Percentiles rank a stretch among this genome's conserved stretches.
Conservation (phyloP, 208 protist genomes). For the Crithidia brevicula region DNA sequence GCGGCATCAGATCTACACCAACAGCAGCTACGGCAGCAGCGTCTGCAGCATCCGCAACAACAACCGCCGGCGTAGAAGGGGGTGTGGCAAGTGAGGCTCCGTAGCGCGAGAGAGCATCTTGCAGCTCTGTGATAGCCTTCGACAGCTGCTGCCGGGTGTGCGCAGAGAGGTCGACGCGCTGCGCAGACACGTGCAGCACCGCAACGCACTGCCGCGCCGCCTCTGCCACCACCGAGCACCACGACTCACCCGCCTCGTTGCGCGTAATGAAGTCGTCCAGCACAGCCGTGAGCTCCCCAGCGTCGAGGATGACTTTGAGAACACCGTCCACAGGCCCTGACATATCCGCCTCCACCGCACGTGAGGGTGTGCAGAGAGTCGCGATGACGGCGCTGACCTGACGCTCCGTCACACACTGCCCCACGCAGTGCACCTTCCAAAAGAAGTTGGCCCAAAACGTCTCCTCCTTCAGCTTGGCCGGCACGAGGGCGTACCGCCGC, state of each 20-base stretch:
- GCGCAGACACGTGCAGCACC: slow-evolving; percentile 2
- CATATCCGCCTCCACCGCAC: neutral
- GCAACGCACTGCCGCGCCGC: slow-evolving; percentile 25
- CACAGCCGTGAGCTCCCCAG: slow-evolving; percentile 53
- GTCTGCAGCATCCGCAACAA: neutral
- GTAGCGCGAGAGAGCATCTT: slow-evolving; percentile 17
- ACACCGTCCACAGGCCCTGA: slow-evolving; percentile 29
- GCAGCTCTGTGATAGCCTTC: slow-evolving; percentile 4
- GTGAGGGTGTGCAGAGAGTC: slow-evolving; percentile 60
- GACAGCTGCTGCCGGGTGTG: slow-evolving; percentile 4
- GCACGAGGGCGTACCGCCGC: slow-evolving; percentile 78
- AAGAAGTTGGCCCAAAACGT: slow-evolving; percentile 88
- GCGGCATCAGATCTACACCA: neutral
- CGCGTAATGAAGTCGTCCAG: slow-evolving; percentile 52
- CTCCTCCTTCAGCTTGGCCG: slow-evolving; percentile 64
- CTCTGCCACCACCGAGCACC: slow-evolving; percentile 29
- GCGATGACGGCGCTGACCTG: slow-evolving; percentile 66
- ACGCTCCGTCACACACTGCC: slow-evolving; percentile 55
- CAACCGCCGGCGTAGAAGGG: neutral
- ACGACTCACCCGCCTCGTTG: slow-evolving; percentile 27
- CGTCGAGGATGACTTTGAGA: slow-evolving; percentile 35
- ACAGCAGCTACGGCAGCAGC: neutral
- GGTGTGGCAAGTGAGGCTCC: slow-evolving; percentile 1
- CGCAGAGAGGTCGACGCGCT: slow-evolving; percentile 2
- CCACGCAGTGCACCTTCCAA: slow-evolving; percentile 80